Conservation (phyloP, 768 basidiomycete species). For the Russula ochroleuca region DNA sequence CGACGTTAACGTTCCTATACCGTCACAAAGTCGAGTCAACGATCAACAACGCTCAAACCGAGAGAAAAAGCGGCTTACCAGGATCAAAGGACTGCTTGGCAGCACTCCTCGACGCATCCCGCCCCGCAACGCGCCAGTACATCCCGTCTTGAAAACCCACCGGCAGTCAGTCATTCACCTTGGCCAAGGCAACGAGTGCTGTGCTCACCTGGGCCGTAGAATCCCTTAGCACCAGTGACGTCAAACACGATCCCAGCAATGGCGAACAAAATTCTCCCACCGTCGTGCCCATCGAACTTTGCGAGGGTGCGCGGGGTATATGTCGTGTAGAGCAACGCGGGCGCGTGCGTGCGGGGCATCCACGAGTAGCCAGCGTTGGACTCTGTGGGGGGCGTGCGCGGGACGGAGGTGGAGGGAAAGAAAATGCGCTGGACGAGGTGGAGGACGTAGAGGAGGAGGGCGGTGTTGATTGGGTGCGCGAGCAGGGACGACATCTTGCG, state of each 20-base stretch:
- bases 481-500: slow-evolving; percentile 40
- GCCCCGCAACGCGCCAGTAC: slow-evolving; percentile 96
- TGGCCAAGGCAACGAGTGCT: no score
- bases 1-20: slow-evolving; percentile 82
- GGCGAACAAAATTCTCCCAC: slow-evolving; percentile 74
- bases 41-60: background rate
- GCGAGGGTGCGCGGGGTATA: slow-evolving; percentile 76
- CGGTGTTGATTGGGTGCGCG: slow-evolving; percentile 76
- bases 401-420: slow-evolving; percentile 57
- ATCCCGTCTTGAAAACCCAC: slow-evolving; percentile 62
- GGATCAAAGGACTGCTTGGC: slow-evolving; percentile 94
- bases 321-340: slow-evolving; percentile 68
- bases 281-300: slow-evolving; percentile 60
- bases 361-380: slow-evolving; percentile 87
- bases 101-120: slow-evolving; percentile 95
- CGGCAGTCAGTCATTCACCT: background rate
- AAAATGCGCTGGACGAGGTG: slow-evolving; percentile 73
- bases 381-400: slow-evolving; percentile 53
- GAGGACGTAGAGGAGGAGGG: slow-evolving; percentile 70
- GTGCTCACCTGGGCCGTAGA: slow-evolving; percentile 88
- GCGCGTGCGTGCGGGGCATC: slow-evolving; percentile 81
- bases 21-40: background rate
- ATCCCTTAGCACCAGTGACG: slow-evolving; percentile 81
- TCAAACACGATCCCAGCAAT: slow-evolving; percentile 91
- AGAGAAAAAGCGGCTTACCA: slow-evolving; percentile 46